Conservation (phyloP, 768 basidiomycete genomes). For the Suillus hirtellus region DNA sequence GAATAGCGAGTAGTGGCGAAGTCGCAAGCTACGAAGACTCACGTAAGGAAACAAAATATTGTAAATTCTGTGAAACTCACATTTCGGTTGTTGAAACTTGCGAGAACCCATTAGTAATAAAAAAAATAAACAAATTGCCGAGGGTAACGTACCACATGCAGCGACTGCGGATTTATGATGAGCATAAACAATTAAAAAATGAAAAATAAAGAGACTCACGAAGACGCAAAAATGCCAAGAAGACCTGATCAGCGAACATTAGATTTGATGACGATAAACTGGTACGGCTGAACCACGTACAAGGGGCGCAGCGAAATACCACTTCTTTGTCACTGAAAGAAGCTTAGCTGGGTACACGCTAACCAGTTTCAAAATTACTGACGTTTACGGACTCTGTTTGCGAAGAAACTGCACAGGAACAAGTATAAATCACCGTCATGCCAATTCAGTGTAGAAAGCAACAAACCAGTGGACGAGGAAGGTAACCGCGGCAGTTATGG, state of each 20-base stretch:
- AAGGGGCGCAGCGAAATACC: conserved; percentile 33
- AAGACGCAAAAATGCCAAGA: conserved; percentile 36
- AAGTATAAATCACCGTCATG: not conserved
- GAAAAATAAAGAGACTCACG: conserved; percentile 20
- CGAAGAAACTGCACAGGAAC: conserved; percentile 27
- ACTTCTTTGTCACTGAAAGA: conserved; percentile 31
- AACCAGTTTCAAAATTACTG: conserved; percentile 8
- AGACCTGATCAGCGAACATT: conserved; percentile 16
- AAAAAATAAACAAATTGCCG: not conserved
- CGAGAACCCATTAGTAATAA: too few species aligned
- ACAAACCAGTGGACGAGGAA: conserved; percentile 36
- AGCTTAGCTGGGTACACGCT: conserved; percentile 5
- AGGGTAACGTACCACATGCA: conserved; percentile 27
- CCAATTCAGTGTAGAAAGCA: not conserved
- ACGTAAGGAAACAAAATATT: not conserved
- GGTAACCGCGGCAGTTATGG: conserved; percentile 31
- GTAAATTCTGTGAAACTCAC: conserved; percentile 15
- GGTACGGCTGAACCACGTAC: conserved; percentile 15
- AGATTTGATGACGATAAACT: not conserved
- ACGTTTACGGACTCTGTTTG: conserved; percentile 36
- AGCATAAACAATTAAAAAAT: not conserved
- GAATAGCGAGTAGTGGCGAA: conserved; percentile 31
- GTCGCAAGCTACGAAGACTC: conserved; percentile 21
- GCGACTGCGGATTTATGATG: conserved; percentile 20
- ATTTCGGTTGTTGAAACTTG: conserved; percentile 35